A percentile compares a stretch with the other conserved stretches of the same genome.
Evolutionary conservation across 2,329 filamentous ascomycete genomes (phyloP).

Genomic region (Magnaporthales sp.): DNA sequence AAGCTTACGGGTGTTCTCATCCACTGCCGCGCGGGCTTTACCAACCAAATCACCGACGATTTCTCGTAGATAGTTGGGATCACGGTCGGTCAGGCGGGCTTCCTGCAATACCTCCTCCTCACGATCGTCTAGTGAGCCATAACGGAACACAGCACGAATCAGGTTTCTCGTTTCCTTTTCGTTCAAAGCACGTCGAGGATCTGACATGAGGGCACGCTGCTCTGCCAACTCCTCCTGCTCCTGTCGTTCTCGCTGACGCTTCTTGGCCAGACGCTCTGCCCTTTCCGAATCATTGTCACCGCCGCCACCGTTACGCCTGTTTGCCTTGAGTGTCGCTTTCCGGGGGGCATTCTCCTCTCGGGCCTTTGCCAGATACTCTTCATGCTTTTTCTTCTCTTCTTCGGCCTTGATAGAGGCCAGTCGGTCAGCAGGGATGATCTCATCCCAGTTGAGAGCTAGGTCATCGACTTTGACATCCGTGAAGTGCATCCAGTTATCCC

Average conservation of each 20-base stretch:
- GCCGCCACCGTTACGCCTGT: constrained; percentile 28
- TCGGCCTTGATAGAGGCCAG: constrained; percentile 83
- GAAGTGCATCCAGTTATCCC: constrained; percentile 96
- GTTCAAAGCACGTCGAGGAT: constrained; percentile 81
- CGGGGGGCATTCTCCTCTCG: constrained; percentile 81
- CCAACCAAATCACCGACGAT: constrained; percentile 68
- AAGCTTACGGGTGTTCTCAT: constrained; percentile 61
- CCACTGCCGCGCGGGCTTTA: constrained; percentile 48
- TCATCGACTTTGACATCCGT: constrained; percentile 94
- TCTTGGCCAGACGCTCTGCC: constrained; percentile 56
- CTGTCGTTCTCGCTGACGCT: constrained; percentile 54
- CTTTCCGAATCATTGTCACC: constrained; percentile 44
- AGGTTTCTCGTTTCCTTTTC: constrained; percentile 92
- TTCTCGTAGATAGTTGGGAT: constrained; percentile 67
- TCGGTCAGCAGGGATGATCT: constrained; percentile 93
- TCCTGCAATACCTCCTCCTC: constrained; percentile 81
- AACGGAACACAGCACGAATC: constrained; percentile 83
- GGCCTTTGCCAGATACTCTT: constrained; percentile 71
- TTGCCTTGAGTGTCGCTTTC: constrained; percentile 54
- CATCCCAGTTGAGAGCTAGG: constrained; percentile 80
- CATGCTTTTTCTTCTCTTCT: constrained; percentile 76
- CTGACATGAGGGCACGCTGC: constrained; percentile 62
- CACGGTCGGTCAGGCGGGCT: constrained; percentile 74
- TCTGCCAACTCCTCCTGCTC: constrained; percentile 70
- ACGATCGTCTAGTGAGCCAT: constrained; percentile 82